phyloP scores from a whole-genome alignment of 2,329 filamentous ascomycete species.

The Penicillium sp. region DNA sequence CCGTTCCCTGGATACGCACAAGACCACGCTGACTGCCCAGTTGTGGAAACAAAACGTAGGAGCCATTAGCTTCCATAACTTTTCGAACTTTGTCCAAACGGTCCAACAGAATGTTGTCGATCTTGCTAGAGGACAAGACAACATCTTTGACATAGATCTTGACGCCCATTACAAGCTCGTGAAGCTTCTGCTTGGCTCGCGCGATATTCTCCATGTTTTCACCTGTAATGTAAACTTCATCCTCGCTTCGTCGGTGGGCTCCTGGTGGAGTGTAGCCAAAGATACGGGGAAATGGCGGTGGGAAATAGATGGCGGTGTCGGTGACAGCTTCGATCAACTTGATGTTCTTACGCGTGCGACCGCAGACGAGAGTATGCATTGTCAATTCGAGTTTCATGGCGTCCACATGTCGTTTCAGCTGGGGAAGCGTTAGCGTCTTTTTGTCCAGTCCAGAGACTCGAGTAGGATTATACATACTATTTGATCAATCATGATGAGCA shows the following conservation, averaged over 20 bases:
- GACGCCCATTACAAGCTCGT: conserved; percentile 74
- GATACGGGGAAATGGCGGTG: conserved; percentile 84
- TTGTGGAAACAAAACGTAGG: conserved; percentile 87
- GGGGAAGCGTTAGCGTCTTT: conserved; percentile 14
- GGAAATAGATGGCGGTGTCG: conserved; percentile 96
- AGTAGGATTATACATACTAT: conserved; percentile 53
- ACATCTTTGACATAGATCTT: conserved; percentile 91
- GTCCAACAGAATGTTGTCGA: conserved; percentile 87
- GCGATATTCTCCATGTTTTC: conserved; percentile 80
- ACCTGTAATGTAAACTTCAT: conserved; percentile 93
- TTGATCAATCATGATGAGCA: conserved; percentile 95
- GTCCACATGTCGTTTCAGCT: conserved; percentile 63
- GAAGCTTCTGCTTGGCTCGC: conserved; percentile 84
- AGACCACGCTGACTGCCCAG: conserved; percentile 79
- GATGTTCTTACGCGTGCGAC: conserved; percentile 93
- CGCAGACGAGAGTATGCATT: conserved; percentile 87
- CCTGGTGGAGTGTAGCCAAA: conserved; percentile 85
- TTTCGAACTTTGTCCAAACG: conserved; percentile 95
- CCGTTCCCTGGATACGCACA: conserved; percentile 86
- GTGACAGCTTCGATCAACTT: conserved; percentile 95
- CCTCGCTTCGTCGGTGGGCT: conserved; percentile 74
- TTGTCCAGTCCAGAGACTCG: conserved; percentile 1
- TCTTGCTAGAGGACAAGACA: conserved; percentile 82
- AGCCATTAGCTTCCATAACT: conserved; percentile 94
- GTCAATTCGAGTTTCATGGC: conserved; percentile 77